Base-by-base conservation (phyloP, 164 flowering plant genomes). In the Stephania yunnanensis region DNA sequence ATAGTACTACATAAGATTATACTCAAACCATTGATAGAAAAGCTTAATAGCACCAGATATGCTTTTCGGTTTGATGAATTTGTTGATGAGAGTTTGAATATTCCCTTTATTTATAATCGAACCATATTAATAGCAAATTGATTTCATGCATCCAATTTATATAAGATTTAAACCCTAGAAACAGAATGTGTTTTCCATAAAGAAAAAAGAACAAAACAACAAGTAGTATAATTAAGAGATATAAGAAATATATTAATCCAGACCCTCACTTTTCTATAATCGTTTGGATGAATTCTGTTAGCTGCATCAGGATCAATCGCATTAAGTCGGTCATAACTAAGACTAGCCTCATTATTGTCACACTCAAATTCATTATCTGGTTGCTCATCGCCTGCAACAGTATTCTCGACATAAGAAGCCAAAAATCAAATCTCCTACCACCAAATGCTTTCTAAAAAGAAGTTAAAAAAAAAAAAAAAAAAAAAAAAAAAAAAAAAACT, bases 271-370 rank as follows among this genome's bases (percentile, higher is more conserved):
- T 90, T 96, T 86, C 98, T 90, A 12, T 79, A 82, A 78, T 96
- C 89, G 84, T 96, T 92, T 68, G 97, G 99, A 83, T 94, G 99
- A 74, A 94, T 88, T 83, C 99, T 88, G 68, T 88, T 88, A 29
- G 97, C 97, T 48, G 97, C 90, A 77, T 80, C 87, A 13, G 97
- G 97, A 88, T 96, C 99, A 77, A 96, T 74, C 30, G 81, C 85
- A 81, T 87, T 88, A 68, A 92, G 92, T 80, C 30, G 80, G 25
- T 87, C 88, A 78, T 87, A 89, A 75, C 78, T 82, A 78, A 45
- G 70, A 74, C 25, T 70, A 10, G 70, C 69, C 72, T 55, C 70
- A 25, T 78, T 87, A 68, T 69, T 53, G 46, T 45, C 80, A 50
- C 5, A 30, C 46, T 83, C 87, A 73, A 71, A 44, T 69, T 75